A percentile compares a stretch with the other conserved stretches of the same genome.
These are phyloP conservation scores for Dysphania ambrosioides DNA, from an alignment of 148 eudicot genomes.

Conservation along the genomic window DNA sequence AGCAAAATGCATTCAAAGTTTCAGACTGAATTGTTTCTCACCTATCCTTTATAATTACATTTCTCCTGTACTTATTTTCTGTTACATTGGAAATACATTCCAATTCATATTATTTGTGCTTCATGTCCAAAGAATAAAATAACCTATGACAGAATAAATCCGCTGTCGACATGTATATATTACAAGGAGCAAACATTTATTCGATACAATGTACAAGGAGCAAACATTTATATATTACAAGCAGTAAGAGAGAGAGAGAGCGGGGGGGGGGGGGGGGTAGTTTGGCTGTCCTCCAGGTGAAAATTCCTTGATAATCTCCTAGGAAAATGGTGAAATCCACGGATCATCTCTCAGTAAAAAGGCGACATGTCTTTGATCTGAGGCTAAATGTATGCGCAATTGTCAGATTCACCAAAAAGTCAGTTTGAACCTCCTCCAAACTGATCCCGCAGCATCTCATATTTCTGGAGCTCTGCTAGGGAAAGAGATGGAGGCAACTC, in stretches of 20 bases:
- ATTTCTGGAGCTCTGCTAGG: constrained; percentile 73
- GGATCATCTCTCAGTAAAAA: too few relatives aligned
- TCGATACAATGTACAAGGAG: too few relatives aligned
- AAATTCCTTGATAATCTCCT: neutral
- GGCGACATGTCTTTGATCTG: neutral
- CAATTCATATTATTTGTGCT: neutral
- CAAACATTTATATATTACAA: too few relatives aligned
- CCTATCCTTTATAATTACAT: too few relatives aligned
- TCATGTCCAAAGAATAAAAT: neutral
- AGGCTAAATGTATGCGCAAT: neutral
- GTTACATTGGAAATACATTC: neutral
- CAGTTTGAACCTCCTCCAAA: constrained; percentile 72
- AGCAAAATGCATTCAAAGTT: neutral
- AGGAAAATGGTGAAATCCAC: too few relatives aligned
- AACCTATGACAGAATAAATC: neutral
- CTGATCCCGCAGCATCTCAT: constrained; percentile 79
- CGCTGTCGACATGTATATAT: neutral
- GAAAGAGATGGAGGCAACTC: constrained; percentile 90
- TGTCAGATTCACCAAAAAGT: neutral
- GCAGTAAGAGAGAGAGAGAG: neutral
- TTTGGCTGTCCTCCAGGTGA: neutral
- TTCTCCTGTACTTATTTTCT: neutral
- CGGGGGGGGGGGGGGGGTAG: neutral
- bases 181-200: too few relatives aligned
- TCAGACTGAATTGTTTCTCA: neutral